Evolutionary conservation across 2,329 filamentous ascomycete species (phyloP).

Genomic region (Lojkania enalia): DNA sequence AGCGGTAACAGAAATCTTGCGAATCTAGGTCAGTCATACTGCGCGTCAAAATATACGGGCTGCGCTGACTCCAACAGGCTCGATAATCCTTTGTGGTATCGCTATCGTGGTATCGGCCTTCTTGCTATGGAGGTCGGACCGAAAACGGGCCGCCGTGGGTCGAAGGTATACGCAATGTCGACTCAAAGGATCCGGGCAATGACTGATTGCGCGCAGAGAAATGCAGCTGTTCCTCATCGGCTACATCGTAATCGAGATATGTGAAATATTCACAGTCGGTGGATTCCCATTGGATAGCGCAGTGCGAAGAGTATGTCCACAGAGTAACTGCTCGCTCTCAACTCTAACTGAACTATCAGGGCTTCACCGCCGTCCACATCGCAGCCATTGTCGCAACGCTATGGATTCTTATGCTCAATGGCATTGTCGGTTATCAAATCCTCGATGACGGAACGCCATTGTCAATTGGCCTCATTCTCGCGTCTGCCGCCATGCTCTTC

Average conservation of each 20-base stretch:
- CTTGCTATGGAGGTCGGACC: constrained; percentile 78
- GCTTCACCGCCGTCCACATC: constrained; percentile 87
- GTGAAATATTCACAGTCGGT: constrained; percentile 95
- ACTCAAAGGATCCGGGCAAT: not conserved
- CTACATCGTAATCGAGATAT: constrained; percentile 86
- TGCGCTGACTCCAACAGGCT: constrained; percentile 61
- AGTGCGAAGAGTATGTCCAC: constrained; percentile 68
- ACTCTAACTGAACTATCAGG: constrained; percentile 54
- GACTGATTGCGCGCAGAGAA: constrained; percentile 63
- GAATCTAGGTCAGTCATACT: constrained; percentile 72
- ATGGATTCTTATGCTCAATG: constrained; percentile 92
- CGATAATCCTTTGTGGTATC: constrained; percentile 78
- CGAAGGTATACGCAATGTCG: constrained; percentile 64
- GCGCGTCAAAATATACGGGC: constrained; percentile 6
- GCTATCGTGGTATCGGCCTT: constrained; percentile 70
- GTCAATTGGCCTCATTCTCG: constrained; percentile 74
- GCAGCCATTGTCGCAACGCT: constrained; percentile 84
- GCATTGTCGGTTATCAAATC: constrained; percentile 88
- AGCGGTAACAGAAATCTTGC: constrained; percentile 68
- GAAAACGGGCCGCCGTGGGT: constrained; percentile 91
- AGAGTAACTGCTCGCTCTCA: not conserved
- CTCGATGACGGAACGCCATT: constrained; percentile 89
- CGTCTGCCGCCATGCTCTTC: constrained; percentile 73
- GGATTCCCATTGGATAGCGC: constrained; percentile 74
- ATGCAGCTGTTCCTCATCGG: constrained; percentile 92